Base-by-base conservation (phyloP, 495 filamentous ascomycete genomes). In the Xylaria palmicola region DNA sequence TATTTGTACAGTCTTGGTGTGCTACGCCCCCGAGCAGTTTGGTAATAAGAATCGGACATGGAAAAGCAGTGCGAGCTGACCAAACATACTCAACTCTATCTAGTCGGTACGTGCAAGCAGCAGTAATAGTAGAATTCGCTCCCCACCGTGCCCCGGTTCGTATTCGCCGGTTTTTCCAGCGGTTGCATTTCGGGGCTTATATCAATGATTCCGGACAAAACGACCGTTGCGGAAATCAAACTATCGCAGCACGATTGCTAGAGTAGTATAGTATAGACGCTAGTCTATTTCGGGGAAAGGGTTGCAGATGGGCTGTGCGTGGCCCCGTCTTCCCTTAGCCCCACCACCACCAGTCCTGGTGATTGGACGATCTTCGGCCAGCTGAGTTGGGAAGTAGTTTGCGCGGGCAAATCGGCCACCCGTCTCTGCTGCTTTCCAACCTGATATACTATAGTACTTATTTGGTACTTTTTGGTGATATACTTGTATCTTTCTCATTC, bases 341-440 rank as follows among this genome's bases (percentile, higher is more conserved):
- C 54, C 43, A 56, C 55, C 12, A 17, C 54, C 43, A 56, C 55
- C 12, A 17, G 39, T 4, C 32, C 20, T 32, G 15, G 29, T 51
- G 48, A 70, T 68, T 70, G 65, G 65, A 17, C 56, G 22, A 8
- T 27, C 30, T 8, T 64, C 68, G 65, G 68, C 58, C 53, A 70
- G 34, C 65, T 61, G 41, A 62, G 66, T 55, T 40, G 43, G 65
- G 68, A 68, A 70, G 20, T 47, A 48, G 55, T 48, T 41, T 48
- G 55, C 53, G 53, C 13, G 39, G 4, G 24, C 10, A 29, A 24
- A 12, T 17, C n/a, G 15, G n/a, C n/a, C n/a, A 17, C 10, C 15
- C 6, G 29, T 27, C 24, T 26, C 27, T 2, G 6, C n/a, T 50
- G n/a, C 29, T 26, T 48, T 20, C 39, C 8, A 6, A 41, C 15